These are phyloP conservation scores for Psilocybe cubensis DNA, from an alignment of 768 basidiomycete genomes.

Conservation along the genomic window DNA sequence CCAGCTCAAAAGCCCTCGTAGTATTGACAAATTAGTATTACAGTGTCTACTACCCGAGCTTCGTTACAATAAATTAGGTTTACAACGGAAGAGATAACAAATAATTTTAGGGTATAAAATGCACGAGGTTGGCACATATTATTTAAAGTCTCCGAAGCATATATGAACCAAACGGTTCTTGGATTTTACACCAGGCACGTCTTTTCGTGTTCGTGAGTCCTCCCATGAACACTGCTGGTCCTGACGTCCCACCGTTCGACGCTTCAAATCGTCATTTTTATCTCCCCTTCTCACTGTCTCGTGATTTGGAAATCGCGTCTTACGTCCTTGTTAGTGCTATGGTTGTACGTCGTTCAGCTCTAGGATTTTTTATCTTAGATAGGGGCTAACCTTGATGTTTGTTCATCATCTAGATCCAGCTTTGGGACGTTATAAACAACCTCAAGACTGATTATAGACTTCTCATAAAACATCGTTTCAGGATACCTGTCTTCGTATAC, in stretches of 20 bases:
- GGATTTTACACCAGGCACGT: no score
- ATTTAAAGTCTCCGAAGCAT: not conserved
- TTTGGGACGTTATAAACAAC: constrained; percentile 11
- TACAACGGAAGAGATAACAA: no score
- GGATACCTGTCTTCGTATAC: constrained; percentile 1
- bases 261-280: not conserved
- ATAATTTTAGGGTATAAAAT: no score
- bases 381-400: not conserved
- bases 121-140: no score
- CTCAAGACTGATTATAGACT: constrained; percentile 1
- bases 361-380: not conserved
- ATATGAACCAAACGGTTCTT: no score
- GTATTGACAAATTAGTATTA: no score
- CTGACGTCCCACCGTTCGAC: not conserved
- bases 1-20: no score
- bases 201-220: not conserved
- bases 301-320: not conserved
- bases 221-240: not conserved
- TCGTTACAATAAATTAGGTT: no score
- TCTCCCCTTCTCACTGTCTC: not conserved
- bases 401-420: not conserved
- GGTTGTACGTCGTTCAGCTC: not conserved
- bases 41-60: no score
- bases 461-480: not conserved
- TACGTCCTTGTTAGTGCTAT: not conserved